Evolutionary conservation across 2,329 filamentous ascomycete genomes (phyloP), one percentile per base, ranked within the genome.

Genomic region (Aureobasidium namibiae): DNA sequence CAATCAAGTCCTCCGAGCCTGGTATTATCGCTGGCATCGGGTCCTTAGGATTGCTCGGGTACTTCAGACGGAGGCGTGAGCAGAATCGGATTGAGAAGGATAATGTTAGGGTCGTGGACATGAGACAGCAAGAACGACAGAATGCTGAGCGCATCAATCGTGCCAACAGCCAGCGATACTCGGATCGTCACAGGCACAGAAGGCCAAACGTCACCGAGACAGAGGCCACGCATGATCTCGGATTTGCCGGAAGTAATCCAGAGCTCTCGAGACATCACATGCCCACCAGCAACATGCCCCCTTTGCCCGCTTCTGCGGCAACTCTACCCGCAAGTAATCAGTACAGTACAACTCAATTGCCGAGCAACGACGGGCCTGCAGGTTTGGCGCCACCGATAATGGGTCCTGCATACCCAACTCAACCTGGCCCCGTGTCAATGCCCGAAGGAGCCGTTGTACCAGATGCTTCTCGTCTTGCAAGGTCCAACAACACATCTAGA

Each of bases 71-170:
- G 57, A 76, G 74, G 64, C 74, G 73, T 60, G 70, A 68, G 77
- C 82, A 64, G 70, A 78, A 69, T 74, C 80, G 68, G 78, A 86
- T 69, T 74, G 82, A 64, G 70, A 83, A 70, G 59, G 82, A 86
- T 59, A 78, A 85, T 64, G 80, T 83, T 56, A 81, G 83, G 23
- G 81, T 88, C 5, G 81, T 80, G 53, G 76, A 76, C 45, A 71
- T 80, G 60, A 76, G 76, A 56, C 75, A 73, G 61, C 78, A 77
- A 62, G 74, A 77, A 13, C 71, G 76, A n/a, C 68, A 75, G 23
- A 73, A 75, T n/a, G 67, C 70, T 39, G 64, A 69, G 16, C 59
- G 60, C n/a, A 72, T 67, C 62, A 71, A 71, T 46, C 67, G 68
- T 13, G 41, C 59, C 2, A 61, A 60, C 24, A 59, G 58, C 11